Percentiles rank a stretch among this genome's conserved stretches.
Conservation (phyloP, 192 early-diverging fungal species). For the Radiomyces spectabilis region DNA sequence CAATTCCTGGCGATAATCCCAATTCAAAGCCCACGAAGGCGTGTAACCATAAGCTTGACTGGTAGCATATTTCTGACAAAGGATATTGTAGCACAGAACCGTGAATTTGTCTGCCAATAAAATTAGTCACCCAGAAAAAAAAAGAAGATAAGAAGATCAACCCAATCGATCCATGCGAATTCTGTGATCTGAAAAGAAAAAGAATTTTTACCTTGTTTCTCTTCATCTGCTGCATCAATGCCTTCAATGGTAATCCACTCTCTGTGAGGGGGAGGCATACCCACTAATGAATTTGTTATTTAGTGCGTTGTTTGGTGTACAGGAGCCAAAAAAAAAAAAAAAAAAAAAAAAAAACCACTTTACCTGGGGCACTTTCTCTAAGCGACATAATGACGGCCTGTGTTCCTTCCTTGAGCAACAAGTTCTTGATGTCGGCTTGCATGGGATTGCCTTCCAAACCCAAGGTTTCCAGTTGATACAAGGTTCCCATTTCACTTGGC, state of each 20-base stretch:
- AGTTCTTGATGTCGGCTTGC: constrained; percentile 64
- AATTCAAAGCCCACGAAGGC: constrained; percentile 88
- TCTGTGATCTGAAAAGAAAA: neutral
- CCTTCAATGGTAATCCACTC: constrained; percentile 88
- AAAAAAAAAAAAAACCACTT: neutral
- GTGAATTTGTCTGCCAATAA: constrained; percentile 69
- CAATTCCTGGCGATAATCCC: constrained; percentile 90
- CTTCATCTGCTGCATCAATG: constrained; percentile 46
- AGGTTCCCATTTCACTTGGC: constrained; percentile 81
- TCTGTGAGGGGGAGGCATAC: constrained; percentile 73
- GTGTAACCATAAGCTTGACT: constrained; percentile 86
- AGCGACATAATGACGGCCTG: constrained; percentile 75
- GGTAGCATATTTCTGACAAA: constrained; percentile 86
- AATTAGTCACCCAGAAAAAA: neutral
- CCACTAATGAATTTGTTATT: constrained; percentile 43
- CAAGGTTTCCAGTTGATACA: constrained; percentile 84
- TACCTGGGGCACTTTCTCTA: constrained; percentile 82
- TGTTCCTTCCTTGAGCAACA: constrained; percentile 86
- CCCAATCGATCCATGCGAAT: neutral
- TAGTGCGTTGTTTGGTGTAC: too few species aligned
- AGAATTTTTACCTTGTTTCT: constrained; percentile 5
- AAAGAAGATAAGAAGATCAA: constrained; percentile 8
- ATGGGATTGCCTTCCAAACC: constrained; percentile 96
- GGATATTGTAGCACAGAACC: constrained; percentile 88
- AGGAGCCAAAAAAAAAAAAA: neutral